These are phyloP conservation scores for Sphagnum fallax DNA, from an alignment of 228 moss, liverwort and hornwort species.

Conservation along the genomic window DNA sequence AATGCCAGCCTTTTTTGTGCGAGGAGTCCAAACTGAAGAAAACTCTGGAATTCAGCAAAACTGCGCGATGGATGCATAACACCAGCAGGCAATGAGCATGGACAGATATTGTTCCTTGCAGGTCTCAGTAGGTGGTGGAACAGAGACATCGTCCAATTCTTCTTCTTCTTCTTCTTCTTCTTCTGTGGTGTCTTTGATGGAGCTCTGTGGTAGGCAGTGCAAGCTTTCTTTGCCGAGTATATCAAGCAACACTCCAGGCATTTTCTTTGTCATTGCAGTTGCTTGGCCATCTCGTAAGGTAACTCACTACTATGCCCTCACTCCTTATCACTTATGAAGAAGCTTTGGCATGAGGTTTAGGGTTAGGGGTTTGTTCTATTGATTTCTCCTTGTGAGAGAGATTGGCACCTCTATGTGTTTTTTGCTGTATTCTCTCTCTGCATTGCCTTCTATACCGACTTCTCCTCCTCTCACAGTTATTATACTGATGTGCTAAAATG, in stretches of 20 bases:
- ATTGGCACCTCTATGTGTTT: too few relatives aligned
- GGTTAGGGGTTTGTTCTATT: too few relatives aligned
- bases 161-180: background rate
- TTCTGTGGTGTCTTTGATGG: slow-evolving; percentile 29
- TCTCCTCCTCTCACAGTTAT: too few relatives aligned
- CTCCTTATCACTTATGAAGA: too few relatives aligned
- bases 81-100: background rate
- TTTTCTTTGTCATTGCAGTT: slow-evolving; percentile 51
- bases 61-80: background rate
- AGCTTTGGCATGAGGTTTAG: too few relatives aligned
- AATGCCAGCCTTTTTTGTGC: background rate
- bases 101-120: slow-evolving; percentile 2
- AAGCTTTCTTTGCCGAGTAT: slow-evolving; percentile 36
- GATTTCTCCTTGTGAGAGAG: too few relatives aligned
- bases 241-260: slow-evolving; percentile 27
- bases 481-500: too few relatives aligned
- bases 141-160: slow-evolving; percentile 6
- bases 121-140: slow-evolving; percentile 25
- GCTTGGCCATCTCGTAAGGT: slow-evolving; percentile 98
- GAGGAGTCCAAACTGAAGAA: background rate
- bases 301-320: background rate
- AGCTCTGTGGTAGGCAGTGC: slow-evolving; percentile 24
- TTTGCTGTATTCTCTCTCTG: too few relatives aligned
- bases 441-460: too few relatives aligned
- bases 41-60: background rate